Conservation (phyloP, 495 filamentous ascomycete species). For the Bathelium albidoporum region DNA sequence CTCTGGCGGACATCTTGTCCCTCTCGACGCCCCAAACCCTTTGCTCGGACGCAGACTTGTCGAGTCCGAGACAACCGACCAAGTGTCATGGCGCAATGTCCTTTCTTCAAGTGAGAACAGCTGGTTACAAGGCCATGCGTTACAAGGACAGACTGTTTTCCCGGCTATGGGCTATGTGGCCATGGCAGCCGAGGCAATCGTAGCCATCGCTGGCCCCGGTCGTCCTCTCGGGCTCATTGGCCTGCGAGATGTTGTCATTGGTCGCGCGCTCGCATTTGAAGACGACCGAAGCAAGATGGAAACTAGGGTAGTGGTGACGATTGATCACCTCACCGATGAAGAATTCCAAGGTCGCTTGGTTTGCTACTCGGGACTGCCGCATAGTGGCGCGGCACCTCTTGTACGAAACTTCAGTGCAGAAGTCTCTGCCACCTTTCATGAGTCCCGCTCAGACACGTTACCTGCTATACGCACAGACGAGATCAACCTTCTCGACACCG, state of each 20-base stretch:
- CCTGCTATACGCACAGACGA: too few species aligned
- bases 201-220: not conserved
- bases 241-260: not conserved
- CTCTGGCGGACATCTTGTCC: too few species aligned
- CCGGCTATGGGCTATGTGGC: slow-evolving; percentile 34
- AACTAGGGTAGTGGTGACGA: not conserved
- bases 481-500: too few species aligned
- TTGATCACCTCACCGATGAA: not conserved
- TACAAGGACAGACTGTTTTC: slow-evolving; percentile 32
- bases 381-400: not conserved
- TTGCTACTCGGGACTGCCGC: not conserved
- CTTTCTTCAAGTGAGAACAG: slow-evolving; percentile 23
- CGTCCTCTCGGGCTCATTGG: not conserved
- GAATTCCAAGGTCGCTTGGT: not conserved
- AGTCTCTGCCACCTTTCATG: not conserved
- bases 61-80: not conserved
- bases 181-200: slow-evolving; percentile 34
- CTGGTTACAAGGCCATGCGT: slow-evolving; percentile 34
- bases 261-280: not conserved
- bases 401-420: not conserved
- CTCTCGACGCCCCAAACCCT: not conserved
- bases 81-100: not conserved
- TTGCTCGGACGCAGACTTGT: not conserved
- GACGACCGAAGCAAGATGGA: too few species aligned
- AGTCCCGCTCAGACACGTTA: not conserved